Evolutionary conservation across 305 asterid species (phyloP), one percentile per base, ranked within the genome.

Genomic region (Salvia sclarea): DNA sequence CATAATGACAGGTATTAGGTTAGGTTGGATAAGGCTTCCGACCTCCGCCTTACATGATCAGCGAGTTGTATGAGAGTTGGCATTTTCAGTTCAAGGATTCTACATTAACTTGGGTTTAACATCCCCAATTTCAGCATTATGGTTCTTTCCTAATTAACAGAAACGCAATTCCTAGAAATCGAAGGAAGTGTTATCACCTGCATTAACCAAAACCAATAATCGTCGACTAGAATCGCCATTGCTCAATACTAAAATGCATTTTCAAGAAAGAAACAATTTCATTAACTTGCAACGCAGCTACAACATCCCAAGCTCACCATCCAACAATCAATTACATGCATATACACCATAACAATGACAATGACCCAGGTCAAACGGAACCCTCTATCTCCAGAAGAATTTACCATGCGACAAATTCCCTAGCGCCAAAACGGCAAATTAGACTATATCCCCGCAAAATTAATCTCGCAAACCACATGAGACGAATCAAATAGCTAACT

Each of bases 51-150:
- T 33, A 22, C 20, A 66, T 14, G 20, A 21, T 71, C 18, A 33
- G 45, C 33, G 2, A 40, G 70, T 18, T 16, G 47, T n/a, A 56
- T 20, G 28, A 8, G 13, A 31, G 71, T 54, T 41, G 12, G 31
- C 40, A 50, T 52, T 40, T 25, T 31, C 2, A 2, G 24, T 44
- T 12, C 31, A 21, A 9, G 44, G 37, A 18, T 35, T 13, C 54
- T 17, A 16, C 12, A 33, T 64, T 37, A 47, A 54, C 53, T 30
- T 20, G 22, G 31, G 22, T 14, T 35, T 54, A 6, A 16, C 71
- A 55, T 14, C 66, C 71, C 71, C 49, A 25, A 31, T n/a, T 40
- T 37, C 10, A 41, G 12, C 14, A 31, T 24, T 68, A 11, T 37
- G 41, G 13, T 40, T 17, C 30, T 67, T 20, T 44, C 60, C 24